Evolutionary conservation across 768 basidiomycete species (phyloP).

Genomic region (Amanita muscaria): DNA sequence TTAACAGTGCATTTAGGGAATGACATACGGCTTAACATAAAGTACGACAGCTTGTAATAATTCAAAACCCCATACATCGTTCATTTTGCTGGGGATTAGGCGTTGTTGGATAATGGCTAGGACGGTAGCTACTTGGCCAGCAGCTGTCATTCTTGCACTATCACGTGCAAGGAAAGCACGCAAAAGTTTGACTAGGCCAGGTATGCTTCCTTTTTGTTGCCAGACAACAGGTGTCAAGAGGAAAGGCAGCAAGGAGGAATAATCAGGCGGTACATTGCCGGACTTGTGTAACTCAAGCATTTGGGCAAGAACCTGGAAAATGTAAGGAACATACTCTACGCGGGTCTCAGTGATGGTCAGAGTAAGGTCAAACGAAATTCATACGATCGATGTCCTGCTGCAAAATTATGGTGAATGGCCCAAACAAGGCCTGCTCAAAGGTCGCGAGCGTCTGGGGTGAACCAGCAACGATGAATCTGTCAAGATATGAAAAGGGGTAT

Average conservation of each 20-base stretch:
- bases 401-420: slow-evolving; percentile 79
- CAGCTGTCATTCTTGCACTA: slow-evolving; percentile 51
- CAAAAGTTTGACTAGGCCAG: slow-evolving; percentile 83
- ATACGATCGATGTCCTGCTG: slow-evolving; percentile 90
- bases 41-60: slow-evolving; percentile 71
- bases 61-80: slow-evolving; percentile 90
- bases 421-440: slow-evolving; percentile 80
- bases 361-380: slow-evolving; percentile 15
- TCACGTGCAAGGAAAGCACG: slow-evolving; percentile 78
- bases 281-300: slow-evolving; percentile 76
- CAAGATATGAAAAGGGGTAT: not conserved
- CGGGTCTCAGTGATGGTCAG: not conserved
- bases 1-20: not conserved
- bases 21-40: slow-evolving; percentile 65
- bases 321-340: slow-evolving; percentile 92
- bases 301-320: slow-evolving; percentile 93
- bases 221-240: slow-evolving; percentile 81
- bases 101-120: slow-evolving; percentile 88
- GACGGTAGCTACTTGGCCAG: slow-evolving; percentile 67
- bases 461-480: slow-evolving; percentile 73
- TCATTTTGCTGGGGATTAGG: slow-evolving; percentile 76
- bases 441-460: slow-evolving; percentile 54
- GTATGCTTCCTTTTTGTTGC: slow-evolving; percentile 92
- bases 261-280: slow-evolving; percentile 58
- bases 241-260: slow-evolving; percentile 71